phyloP scores from a whole-genome alignment of 1,284 basidiomycete genomes.

The Sutorius eximius region DNA sequence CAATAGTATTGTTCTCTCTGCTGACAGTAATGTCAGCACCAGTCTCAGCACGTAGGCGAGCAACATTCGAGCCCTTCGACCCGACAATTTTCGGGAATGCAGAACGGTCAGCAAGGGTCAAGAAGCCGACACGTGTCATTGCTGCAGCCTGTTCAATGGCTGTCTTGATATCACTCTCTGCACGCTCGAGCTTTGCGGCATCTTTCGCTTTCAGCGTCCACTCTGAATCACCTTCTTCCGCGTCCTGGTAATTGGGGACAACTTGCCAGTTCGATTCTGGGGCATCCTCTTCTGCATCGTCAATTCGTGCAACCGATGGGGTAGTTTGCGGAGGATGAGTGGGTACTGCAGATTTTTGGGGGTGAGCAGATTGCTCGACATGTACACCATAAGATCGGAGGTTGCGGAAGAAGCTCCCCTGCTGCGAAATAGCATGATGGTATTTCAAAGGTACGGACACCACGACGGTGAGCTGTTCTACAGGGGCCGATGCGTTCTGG shows the following conservation, averaged over 20 bases:
- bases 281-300: slow-evolving; percentile 60
- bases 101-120: slow-evolving; percentile 72
- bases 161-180: slow-evolving; percentile 63
- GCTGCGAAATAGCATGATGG: slow-evolving; percentile 81
- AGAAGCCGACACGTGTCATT: slow-evolving; percentile 75
- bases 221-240: slow-evolving; percentile 76
- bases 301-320: slow-evolving; percentile 71
- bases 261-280: slow-evolving; percentile 72
- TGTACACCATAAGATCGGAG: slow-evolving; percentile 77
- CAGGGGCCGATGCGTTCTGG: slow-evolving; percentile 46
- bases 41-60: slow-evolving; percentile 80
- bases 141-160: slow-evolving; percentile 75
- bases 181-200: slow-evolving; percentile 72
- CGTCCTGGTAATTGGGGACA: slow-evolving; percentile 71
- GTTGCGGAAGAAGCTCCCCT: slow-evolving; percentile 81
- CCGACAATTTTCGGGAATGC: slow-evolving; percentile 87
- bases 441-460: slow-evolving; percentile 82
- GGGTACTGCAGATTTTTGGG: slow-evolving; percentile 65
- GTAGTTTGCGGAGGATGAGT: slow-evolving; percentile 49
- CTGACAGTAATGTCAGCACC: slow-evolving; percentile 88
- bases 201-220: slow-evolving; percentile 85
- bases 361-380: slow-evolving; percentile 73
- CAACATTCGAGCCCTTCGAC: slow-evolving; percentile 83
- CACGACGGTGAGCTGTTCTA: slow-evolving; percentile 53
- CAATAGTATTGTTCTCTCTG: slow-evolving; percentile 81